Evolutionary conservation across 345 rosid species (phyloP).

Genomic region (Hibiscus trionum): DNA sequence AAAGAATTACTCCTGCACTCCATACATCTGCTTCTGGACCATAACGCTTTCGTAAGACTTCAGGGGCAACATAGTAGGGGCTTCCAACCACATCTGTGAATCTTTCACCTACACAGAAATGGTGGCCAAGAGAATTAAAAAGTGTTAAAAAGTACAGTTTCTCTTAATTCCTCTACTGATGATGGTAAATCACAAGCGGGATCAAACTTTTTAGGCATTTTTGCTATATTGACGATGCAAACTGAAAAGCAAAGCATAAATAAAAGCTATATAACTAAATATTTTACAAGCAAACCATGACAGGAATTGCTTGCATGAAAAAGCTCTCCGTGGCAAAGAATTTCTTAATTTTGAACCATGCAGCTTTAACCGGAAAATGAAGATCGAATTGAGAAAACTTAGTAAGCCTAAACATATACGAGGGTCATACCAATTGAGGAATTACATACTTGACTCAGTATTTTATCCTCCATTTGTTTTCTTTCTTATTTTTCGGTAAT

Average conservation of each 20-base stretch:
- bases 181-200: neutral
- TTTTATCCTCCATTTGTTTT: too few relatives aligned
- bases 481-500: too few relatives aligned
- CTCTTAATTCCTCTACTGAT: neutral
- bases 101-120: slow-evolving; percentile 42
- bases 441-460: too few relatives aligned
- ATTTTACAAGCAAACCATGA: neutral
- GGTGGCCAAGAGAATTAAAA: neutral
- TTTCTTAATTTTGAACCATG: neutral
- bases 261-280: neutral
- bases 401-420: too few relatives aligned
- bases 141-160: neutral
- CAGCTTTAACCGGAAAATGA: too few relatives aligned
- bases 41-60: slow-evolving; percentile 66
- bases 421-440: too few relatives aligned
- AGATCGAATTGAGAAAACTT: too few relatives aligned
- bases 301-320: neutral
- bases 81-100: slow-evolving; percentile 83
- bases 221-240: neutral
- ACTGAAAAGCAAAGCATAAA: neutral
- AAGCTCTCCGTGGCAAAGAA: neutral
- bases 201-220: neutral
- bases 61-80: slow-evolving; percentile 92
- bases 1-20: slow-evolving; percentile 93
- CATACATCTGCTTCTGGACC: slow-evolving; percentile 91